Base-by-base conservation (phyloP, 1,139 yeast species). In the Hansenula lynferdii region DNA sequence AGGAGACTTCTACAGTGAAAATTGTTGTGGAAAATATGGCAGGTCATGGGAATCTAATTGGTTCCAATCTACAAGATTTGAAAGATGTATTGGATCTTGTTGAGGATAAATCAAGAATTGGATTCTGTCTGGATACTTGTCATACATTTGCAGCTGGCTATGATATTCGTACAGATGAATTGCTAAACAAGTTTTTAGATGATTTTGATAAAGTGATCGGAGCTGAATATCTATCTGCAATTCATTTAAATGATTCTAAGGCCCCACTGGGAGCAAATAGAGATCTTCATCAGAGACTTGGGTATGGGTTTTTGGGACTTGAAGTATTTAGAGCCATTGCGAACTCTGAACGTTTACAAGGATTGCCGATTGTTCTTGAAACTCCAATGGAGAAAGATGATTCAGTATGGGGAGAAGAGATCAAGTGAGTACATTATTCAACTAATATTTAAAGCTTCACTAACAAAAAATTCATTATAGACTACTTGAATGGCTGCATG, bases 1-100 rank as follows among this genome's bases (percentile, higher is more conserved):
- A 64, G 23, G 79, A 78, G 40, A 92, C 98, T 0, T 53, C 62
- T 6, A 82, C 79, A 55, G 97, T 92, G 25, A 87, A 82, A 55
- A 81, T 92, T 36, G 95, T 92, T 11, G 72, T 94, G 42, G 99
- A 92, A 57, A 92, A 92, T 57, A 92, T 94, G 98, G 97, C 98
- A 0, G 98, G 98, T 11, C 95, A 89, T 50, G 96, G 96, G 8
- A 84, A 85, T 45, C 70, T 90, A 43, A 84, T 92, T 35, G 98
- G 98, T 1, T 83, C 94, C 5, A 70, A 76, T 34, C 63, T 92
- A 29, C 78, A 84, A 49, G 98, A 92, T 54, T 67, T 92, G 34
- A 68, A 72, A 26, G 76, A 74, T 24, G 90, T 94, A 16, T 87
- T 92, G 35, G 83, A 75, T 34, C 58, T 80, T 68, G 76, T 92